Base-by-base conservation (phyloP, 2,329 filamentous ascomycete genomes). In the Pyrenochaeta sp. region DNA sequence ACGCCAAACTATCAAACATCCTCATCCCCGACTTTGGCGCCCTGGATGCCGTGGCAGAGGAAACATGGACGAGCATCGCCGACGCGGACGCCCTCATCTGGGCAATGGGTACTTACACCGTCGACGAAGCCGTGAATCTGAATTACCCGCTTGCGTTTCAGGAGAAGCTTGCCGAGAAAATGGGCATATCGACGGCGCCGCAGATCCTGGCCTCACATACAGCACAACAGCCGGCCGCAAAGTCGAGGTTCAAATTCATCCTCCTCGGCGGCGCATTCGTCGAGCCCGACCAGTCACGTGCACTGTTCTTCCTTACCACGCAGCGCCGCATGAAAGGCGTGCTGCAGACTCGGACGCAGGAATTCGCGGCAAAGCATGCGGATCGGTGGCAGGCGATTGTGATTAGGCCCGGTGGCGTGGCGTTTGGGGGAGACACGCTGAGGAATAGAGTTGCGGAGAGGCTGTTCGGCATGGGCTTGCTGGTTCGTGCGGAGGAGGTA, bases 11-110 rank as follows among this genome's bases (percentile, higher is more conserved):
- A 11, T 19, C 38, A 20, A 53, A 47, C 29, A 47, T 55, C 23
- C 41, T 60, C 42, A 31, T 55, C 11, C n/a, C 11, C 7, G 41
- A 57, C 36, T 57, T 56, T 15, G 44, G 39, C 21, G 41, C 17
- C 10, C 17, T 29, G 5, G 27, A 4, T 24, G 41, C 2, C 27
- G 44, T 24, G 17, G 35, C 6, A 20, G 30, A 45, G 11, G 19
- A 29, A 18, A 31, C 30, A n/a, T 52, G 48, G 48, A 19, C 23
- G 3, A 22, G 40, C 6, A 36, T 60, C 10, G 18, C 20, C 11
- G 44, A 52, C 29, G 56, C 55, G 10, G 56, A 62, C 23, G 54
- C 54, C 4, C 35, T 56, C 18, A 41, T 62, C 22, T 62, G 56
- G 56, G 56, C 52, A 3, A 45, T 59, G 39, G 58, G 58, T n/a